These are phyloP conservation scores for Fusarium newnesense DNA, from an alignment of 2,329 filamentous ascomycete species.

Conservation along the genomic window DNA sequence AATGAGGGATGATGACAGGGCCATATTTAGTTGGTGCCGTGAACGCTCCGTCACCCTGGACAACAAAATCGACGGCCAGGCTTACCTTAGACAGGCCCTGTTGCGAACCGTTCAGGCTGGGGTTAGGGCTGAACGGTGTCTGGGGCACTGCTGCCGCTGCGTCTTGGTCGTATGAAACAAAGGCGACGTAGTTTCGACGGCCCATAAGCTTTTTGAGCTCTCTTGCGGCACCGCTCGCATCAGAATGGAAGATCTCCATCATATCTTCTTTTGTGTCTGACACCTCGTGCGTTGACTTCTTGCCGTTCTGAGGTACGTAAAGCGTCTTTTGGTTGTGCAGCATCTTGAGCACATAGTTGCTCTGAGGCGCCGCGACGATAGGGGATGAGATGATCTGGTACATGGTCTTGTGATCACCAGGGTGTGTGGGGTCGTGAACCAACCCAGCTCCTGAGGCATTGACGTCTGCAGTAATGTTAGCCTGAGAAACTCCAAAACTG, in stretches of 20 bases:
- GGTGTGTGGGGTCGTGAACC: conserved; percentile 91
- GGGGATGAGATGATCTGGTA: conserved; percentile 96
- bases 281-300: conserved; percentile 76
- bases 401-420: conserved; percentile 97
- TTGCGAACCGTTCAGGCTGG: conserved; percentile 49
- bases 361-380: conserved; percentile 88
- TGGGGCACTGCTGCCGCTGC: conserved; percentile 60
- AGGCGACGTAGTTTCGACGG: conserved; percentile 88
- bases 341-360: conserved; percentile 88
- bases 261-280: conserved; percentile 99
- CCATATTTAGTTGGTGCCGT: conserved; percentile 93
- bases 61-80: conserved; percentile 94
- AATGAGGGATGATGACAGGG: conserved; percentile 90
- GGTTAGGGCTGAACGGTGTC: conserved; percentile 52
- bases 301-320: conserved; percentile 90
- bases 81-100: conserved; percentile 75
- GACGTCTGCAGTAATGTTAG: conserved; percentile 67
- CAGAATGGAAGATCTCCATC: conserved; percentile 99
- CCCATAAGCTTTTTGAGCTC: conserved; percentile 95
- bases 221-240: conserved; percentile 83
- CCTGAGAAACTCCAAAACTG: conserved; percentile 5
- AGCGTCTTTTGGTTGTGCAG: conserved; percentile 95
- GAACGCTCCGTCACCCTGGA: conserved; percentile 88
- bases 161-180: conserved; percentile 94
- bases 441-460: conserved; percentile 92